Evolutionary conservation across 2,329 filamentous ascomycete species (phyloP).

Genomic region (Colletotrichum cereale): DNA sequence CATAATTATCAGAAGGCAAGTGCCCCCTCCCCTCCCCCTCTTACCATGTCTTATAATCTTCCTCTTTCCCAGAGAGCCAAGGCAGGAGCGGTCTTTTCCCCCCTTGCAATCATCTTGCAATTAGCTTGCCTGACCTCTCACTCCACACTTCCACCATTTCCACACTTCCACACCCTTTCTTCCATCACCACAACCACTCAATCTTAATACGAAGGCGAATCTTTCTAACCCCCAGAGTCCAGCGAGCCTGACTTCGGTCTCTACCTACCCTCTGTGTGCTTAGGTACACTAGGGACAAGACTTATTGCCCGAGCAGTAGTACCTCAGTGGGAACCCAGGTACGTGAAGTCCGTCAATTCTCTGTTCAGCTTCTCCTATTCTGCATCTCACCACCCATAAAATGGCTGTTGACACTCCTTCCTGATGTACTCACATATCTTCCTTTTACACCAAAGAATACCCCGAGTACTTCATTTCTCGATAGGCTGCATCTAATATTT

Average conservation of each 20-base stretch:
- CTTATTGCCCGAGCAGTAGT: background rate
- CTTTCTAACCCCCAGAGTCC: background rate
- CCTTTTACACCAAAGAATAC: background rate
- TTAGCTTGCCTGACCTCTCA: background rate
- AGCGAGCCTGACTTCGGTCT: background rate
- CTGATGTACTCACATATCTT: background rate
- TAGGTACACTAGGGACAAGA: background rate
- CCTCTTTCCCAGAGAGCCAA: background rate
- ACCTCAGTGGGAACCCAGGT: background rate
- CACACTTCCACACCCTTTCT: too few relatives aligned
- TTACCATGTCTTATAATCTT: background rate
- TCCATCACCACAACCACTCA: background rate
- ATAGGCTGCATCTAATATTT: background rate
- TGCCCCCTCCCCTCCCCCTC: background rate
- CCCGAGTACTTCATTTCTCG: background rate
- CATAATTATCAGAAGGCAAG: background rate
- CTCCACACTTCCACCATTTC: background rate
- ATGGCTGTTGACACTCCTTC: background rate
- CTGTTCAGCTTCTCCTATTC: background rate
- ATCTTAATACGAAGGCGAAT: too few relatives aligned
- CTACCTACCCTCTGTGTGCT: background rate
- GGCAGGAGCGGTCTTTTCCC: background rate
- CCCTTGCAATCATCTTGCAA: background rate
- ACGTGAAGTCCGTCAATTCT: background rate
- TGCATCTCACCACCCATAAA: background rate